phyloP scores from a whole-genome alignment of 73 alveolate species.

The Paramecium caudatum region DNA sequence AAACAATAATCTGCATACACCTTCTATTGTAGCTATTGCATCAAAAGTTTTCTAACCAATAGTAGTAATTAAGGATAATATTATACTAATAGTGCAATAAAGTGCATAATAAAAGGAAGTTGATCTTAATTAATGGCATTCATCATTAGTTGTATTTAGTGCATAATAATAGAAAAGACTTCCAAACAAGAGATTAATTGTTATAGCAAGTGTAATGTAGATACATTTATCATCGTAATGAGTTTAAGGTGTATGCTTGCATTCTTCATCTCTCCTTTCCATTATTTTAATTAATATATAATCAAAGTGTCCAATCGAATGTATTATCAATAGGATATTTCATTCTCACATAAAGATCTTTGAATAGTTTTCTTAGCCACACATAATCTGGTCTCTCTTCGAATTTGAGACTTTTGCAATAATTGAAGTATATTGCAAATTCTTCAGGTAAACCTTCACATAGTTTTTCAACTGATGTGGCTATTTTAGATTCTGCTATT shows the following conservation, averaged over 20 bases:
- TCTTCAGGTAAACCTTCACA: constrained; percentile 87
- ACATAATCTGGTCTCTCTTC: constrained; percentile 86
- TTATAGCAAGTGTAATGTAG: neutral
- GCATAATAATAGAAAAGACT: constrained; percentile 28
- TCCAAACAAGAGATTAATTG: constrained; percentile 15
- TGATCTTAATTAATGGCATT: neutral
- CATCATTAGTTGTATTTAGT: constrained; percentile 2
- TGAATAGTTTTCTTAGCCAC: constrained; percentile 75
- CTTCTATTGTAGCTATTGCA: neutral
- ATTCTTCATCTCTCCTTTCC: constrained; percentile 51
- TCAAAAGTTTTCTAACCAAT: constrained; percentile 1
- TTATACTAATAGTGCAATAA: neutral
- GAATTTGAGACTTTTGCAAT: constrained; percentile 80
- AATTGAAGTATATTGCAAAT: constrained; percentile 77
- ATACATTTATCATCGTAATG: constrained; percentile 5
- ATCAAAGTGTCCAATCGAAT: constrained; percentile 79
- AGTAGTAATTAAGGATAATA: constrained; percentile 22
- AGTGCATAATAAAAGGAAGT: neutral
- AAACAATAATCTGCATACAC: constrained; percentile 14
- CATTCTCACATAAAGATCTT: constrained; percentile 70
- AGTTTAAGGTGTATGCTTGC: neutral
- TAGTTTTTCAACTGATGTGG: constrained; percentile 81
- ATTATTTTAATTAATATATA: neutral
- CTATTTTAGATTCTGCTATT: constrained; percentile 79
- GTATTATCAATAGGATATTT: constrained; percentile 79